A percentile compares a stretch with the other conserved stretches of the same genome.
phyloP scores from a whole-genome alignment of 371 early-diverging fungal species.

The Circinella minor region DNA sequence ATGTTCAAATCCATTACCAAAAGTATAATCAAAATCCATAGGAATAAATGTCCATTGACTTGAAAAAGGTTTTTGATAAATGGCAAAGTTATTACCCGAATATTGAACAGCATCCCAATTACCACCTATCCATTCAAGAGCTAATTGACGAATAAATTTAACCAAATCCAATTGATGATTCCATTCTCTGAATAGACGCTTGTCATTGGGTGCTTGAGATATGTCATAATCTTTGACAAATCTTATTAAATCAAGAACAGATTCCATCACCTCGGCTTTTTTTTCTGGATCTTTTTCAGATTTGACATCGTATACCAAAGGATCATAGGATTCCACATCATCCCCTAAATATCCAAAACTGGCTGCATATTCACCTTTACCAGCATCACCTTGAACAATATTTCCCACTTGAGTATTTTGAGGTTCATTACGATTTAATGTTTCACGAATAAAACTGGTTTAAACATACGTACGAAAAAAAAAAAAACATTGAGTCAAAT shows the following conservation, averaged over 20 bases:
- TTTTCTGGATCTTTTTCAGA: slow-evolving; percentile 22
- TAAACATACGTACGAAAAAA: background rate
- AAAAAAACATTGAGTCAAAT: no score
- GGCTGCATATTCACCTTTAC: slow-evolving; percentile 33
- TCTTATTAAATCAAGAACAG: slow-evolving; percentile 37
- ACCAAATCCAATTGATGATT: slow-evolving; percentile 21
- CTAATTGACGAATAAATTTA: slow-evolving; percentile 42
- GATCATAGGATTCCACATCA: slow-evolving; percentile 25
- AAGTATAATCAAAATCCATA: slow-evolving; percentile 51
- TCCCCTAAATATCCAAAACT: slow-evolving; percentile 37
- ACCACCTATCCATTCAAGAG: slow-evolving; percentile 45
- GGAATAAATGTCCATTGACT: slow-evolving; percentile 34
- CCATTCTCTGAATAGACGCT: slow-evolving; percentile 11
- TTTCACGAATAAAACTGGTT: slow-evolving; percentile 45
- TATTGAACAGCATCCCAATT: slow-evolving; percentile 39
- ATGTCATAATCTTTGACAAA: slow-evolving; percentile 27
- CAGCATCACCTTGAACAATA: slow-evolving; percentile 43
- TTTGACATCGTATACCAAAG: slow-evolving; percentile 25
- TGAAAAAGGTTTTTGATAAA: slow-evolving; percentile 23
- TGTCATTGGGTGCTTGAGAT: slow-evolving; percentile 4
- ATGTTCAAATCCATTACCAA: slow-evolving; percentile 42
- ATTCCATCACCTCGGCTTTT: slow-evolving; percentile 21
- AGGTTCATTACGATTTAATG: slow-evolving; percentile 33
- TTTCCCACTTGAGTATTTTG: slow-evolving; percentile 23
- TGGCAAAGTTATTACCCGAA: slow-evolving; percentile 35